A percentile compares a stretch with the other conserved stretches of the same genome.
phyloP scores from a whole-genome alignment of 495 filamentous ascomycete species.

The Lindgomyces ingoldianus region DNA sequence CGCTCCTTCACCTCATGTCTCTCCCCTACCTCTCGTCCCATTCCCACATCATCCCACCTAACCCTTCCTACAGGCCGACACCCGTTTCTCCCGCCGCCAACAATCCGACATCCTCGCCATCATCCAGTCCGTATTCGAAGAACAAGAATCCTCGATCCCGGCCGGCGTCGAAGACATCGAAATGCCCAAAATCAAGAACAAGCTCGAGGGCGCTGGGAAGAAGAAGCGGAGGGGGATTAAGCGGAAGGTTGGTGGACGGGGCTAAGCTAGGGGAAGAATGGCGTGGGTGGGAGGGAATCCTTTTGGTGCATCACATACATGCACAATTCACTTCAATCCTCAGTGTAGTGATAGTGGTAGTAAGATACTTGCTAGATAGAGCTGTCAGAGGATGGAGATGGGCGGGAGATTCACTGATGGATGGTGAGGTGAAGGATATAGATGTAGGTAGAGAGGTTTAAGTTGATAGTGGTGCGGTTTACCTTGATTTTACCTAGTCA shows the following conservation, averaged over 20 bases:
- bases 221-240: conserved; percentile 3
- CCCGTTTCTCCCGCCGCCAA: conserved; percentile 9
- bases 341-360: no score
- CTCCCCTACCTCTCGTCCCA: background rate
- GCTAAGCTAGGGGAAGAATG: conserved; percentile 2
- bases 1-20: background rate
- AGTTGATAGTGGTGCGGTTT: no score
- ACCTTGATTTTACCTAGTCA: background rate
- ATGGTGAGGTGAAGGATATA: background rate
- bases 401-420: background rate
- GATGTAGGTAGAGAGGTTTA: no score
- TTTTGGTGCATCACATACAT: background rate
- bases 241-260: background rate
- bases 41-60: background rate
- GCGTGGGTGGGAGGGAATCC: background rate
- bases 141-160: conserved; percentile 12
- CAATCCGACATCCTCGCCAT: conserved; percentile 12
- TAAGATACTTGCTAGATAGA: no score
- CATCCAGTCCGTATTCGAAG: conserved; percentile 7
- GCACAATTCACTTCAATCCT: no score
- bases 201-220: conserved; percentile 14
- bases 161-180: conserved; percentile 17
- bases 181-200: conserved; percentile 22
- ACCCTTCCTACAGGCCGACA: background rate
- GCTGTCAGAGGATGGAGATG: background rate